Percentiles rank a stretch among this genome's conserved stretches.
These are phyloP conservation scores for Aspergillus cavernicola DNA, from an alignment of 495 filamentous ascomycete genomes.

Conservation along the genomic window DNA sequence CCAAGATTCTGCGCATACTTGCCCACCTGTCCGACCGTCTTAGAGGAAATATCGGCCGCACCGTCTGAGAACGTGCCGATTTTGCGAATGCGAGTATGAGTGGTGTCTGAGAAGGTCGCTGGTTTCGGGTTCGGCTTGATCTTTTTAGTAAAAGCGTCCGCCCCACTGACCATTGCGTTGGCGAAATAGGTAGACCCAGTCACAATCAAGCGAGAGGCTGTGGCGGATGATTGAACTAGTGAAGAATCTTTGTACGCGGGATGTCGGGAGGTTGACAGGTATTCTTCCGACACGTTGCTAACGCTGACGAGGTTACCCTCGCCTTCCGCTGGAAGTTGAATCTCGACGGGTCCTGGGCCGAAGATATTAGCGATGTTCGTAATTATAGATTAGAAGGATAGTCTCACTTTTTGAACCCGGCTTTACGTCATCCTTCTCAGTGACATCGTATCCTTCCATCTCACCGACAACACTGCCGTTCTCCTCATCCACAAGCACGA, in stretches of 20 bases:
- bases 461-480: slow-evolving; percentile 94
- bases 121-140: slow-evolving; percentile 72
- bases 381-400: slow-evolving; percentile 3
- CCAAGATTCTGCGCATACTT: slow-evolving; percentile 84
- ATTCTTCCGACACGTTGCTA: slow-evolving; percentile 72
- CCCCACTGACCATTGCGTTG: slow-evolving; percentile 68
- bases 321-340: slow-evolving; percentile 74
- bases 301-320: slow-evolving; percentile 66
- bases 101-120: slow-evolving; percentile 80
- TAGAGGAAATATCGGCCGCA: slow-evolving; percentile 74
- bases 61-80: slow-evolving; percentile 74
- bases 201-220: slow-evolving; percentile 89
- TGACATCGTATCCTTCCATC: slow-evolving; percentile 76
- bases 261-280: slow-evolving; percentile 75
- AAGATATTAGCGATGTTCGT: slow-evolving; percentile 13
- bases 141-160: slow-evolving; percentile 76
- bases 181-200: slow-evolving; percentile 76
- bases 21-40: slow-evolving; percentile 79
- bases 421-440: slow-evolving; percentile 68
- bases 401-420: slow-evolving; percentile 79
- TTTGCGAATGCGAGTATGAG: slow-evolving; percentile 79
- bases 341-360: slow-evolving; percentile 79
- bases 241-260: slow-evolving; percentile 85
- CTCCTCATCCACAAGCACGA: slow-evolving; percentile 94
- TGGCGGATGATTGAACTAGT: slow-evolving; percentile 83